Conservation (phyloP, 371 early-diverging fungal genomes). For the Synchytrium microbalum region DNA sequence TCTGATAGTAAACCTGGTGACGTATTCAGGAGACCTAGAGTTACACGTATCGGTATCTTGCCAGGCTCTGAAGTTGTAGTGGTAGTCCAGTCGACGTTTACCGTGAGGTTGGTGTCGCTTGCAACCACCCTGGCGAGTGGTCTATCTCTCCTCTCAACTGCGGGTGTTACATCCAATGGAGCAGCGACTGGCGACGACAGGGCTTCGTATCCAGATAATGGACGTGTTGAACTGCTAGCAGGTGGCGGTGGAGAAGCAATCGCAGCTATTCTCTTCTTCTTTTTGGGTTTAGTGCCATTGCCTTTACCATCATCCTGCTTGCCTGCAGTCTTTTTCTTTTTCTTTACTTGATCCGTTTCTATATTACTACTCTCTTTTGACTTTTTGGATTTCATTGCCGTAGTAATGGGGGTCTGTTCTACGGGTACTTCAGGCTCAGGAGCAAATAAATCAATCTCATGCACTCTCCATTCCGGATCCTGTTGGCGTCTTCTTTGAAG, state of each 20-base stretch:
- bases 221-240: neutral
- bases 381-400: conserved; percentile 18
- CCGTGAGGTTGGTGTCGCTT: neutral
- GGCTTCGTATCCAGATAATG: conserved; percentile 11
- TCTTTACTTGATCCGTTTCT: conserved; percentile 21
- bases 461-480: conserved; percentile 2
- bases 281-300: conserved; percentile 7
- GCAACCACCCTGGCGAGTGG: neutral
- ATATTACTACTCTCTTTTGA: conserved; percentile 16
- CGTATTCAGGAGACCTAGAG: neutral
- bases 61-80: neutral
- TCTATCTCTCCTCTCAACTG: neutral
- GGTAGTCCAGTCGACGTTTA: neutral
- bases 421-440: conserved; percentile 6
- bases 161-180: neutral
- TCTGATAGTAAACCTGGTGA: neutral
- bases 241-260: neutral
- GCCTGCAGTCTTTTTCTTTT: conserved; percentile 31
- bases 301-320: conserved; percentile 16
- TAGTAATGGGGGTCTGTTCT: conserved; percentile 15
- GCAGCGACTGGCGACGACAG: conserved; percentile 4
- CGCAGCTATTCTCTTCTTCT: conserved; percentile 14
- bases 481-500: conserved; percentile 6
- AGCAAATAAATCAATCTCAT: neutral
- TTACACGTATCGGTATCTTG: neutral